Conservation (phyloP, 2,329 filamentous ascomycete species). For the Pezizomycotina sp. region DNA sequence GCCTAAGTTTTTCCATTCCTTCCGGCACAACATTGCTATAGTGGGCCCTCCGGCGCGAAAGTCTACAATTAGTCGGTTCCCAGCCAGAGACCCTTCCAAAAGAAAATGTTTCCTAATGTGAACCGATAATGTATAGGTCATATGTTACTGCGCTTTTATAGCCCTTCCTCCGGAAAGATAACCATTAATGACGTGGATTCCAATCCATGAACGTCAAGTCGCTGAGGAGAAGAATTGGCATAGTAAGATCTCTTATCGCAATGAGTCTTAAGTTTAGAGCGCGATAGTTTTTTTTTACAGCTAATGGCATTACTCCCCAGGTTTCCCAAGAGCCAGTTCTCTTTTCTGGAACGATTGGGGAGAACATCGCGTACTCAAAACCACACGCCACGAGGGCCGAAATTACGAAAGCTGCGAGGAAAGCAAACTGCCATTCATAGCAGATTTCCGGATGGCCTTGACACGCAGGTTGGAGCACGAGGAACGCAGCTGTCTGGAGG, state of each 20-base stretch:
- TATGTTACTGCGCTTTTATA: slow-evolving; percentile 82
- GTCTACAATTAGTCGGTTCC: too few relatives aligned
- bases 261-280: too few relatives aligned
- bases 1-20: slow-evolving; percentile 76
- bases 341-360: slow-evolving; percentile 67
- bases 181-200: slow-evolving; percentile 67
- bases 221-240: slow-evolving; percentile 75
- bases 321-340: slow-evolving; percentile 90
- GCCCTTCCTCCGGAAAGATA: slow-evolving; percentile 59
- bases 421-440: slow-evolving; percentile 96
- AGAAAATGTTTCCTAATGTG: slow-evolving; percentile 41
- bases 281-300: too few relatives aligned
- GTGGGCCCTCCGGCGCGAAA: too few relatives aligned
- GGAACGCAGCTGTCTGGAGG: slow-evolving; percentile 89
- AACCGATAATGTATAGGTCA: slow-evolving; percentile 48
- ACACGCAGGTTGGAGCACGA: slow-evolving; percentile 81
- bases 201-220: slow-evolving; percentile 83
- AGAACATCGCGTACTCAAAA: slow-evolving; percentile 83
- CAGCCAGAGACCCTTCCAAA: not conserved
- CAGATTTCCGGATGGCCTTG: slow-evolving; percentile 86
- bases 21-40: slow-evolving; percentile 58
- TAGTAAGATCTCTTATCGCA: too few relatives aligned
- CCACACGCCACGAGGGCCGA: slow-evolving; percentile 62
- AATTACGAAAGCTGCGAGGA: slow-evolving; percentile 69
- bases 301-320: too few relatives aligned